These are phyloP conservation scores for Chrysanthemum lavandulifolium DNA, from an alignment of 129 eudicot species.

Conservation along the genomic window DNA sequence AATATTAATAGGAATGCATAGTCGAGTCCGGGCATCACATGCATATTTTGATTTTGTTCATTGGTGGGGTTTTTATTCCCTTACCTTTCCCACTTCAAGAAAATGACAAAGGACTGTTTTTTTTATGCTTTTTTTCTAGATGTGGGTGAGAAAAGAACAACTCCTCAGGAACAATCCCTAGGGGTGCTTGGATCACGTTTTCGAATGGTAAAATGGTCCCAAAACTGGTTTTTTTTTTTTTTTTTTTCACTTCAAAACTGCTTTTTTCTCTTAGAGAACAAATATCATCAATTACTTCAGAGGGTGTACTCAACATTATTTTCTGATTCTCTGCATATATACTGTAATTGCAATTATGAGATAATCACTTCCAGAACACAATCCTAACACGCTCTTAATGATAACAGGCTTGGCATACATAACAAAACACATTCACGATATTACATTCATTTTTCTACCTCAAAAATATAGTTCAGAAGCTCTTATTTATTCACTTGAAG, in stretches of 20 bases:
- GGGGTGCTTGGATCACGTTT: too few species aligned
- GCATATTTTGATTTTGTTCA: slow-evolving; percentile 16
- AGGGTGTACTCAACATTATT: too few species aligned
- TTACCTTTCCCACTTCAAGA: slow-evolving; percentile 23
- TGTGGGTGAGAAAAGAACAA: slow-evolving; percentile 18
- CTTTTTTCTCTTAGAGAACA: too few species aligned
- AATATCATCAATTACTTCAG: too few species aligned
- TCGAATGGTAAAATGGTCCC: too few species aligned
- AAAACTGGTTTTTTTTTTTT: too few species aligned
- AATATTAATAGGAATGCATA: slow-evolving; percentile 24
- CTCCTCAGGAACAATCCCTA: background rate
- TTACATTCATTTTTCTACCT: slow-evolving; percentile 2
- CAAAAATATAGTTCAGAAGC: slow-evolving; percentile 9
- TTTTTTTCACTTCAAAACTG: too few species aligned
- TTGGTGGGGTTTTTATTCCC: slow-evolving; percentile 33
- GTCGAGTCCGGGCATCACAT: slow-evolving; percentile 35
- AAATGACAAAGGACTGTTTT: slow-evolving; percentile 19
- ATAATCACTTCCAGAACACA: too few species aligned
- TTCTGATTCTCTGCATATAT: too few species aligned
- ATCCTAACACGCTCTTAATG: background rate
- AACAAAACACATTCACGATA: slow-evolving; percentile 15
- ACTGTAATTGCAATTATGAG: too few species aligned
- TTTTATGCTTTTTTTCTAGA: slow-evolving; percentile 13
- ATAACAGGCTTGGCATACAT: background rate
- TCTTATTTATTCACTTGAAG: slow-evolving; percentile 17